These are phyloP conservation scores for Giardia muris DNA, from an alignment of 208 protist species.

Conservation along the genomic window DNA sequence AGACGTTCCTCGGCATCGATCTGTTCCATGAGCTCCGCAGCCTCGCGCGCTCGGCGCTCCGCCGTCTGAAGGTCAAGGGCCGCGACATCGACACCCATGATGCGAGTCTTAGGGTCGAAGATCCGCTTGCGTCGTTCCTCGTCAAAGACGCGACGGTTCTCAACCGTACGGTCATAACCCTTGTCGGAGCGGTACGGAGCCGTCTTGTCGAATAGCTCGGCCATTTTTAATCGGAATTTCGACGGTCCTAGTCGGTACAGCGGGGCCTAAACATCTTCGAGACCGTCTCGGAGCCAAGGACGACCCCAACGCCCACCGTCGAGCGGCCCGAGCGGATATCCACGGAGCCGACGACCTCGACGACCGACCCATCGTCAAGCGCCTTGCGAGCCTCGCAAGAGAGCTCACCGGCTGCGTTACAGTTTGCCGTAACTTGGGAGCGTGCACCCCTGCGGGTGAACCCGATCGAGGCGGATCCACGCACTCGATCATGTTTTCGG, in stretches of 20 bases:
- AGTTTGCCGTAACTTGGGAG: not conserved
- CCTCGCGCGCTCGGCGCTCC: not conserved
- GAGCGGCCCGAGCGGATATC: not conserved
- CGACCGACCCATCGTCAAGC: not conserved
- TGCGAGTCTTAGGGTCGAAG: not conserved
- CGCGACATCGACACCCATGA: not conserved
- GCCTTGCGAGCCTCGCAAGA: not conserved
- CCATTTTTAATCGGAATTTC: conserved; percentile 2
- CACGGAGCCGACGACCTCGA: not conserved
- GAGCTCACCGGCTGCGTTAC: not conserved
- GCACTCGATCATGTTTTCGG: not conserved
- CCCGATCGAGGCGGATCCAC: not conserved
- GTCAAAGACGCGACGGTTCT: not conserved
- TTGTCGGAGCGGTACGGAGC: not conserved
- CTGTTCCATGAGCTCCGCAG: not conserved
- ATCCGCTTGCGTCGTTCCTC: not conserved
- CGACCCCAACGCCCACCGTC: not conserved
- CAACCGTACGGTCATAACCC: not conserved
- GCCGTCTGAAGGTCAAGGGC: not conserved
- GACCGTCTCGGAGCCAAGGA: not conserved
- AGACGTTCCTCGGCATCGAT: not conserved
- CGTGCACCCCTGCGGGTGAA: not conserved
- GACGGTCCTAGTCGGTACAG: not conserved
- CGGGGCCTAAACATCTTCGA: not conserved
- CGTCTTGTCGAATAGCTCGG: not conserved